These are phyloP conservation scores for Limonium bicolor DNA, from an alignment of 148 eudicot species.

Conservation along the genomic window DNA sequence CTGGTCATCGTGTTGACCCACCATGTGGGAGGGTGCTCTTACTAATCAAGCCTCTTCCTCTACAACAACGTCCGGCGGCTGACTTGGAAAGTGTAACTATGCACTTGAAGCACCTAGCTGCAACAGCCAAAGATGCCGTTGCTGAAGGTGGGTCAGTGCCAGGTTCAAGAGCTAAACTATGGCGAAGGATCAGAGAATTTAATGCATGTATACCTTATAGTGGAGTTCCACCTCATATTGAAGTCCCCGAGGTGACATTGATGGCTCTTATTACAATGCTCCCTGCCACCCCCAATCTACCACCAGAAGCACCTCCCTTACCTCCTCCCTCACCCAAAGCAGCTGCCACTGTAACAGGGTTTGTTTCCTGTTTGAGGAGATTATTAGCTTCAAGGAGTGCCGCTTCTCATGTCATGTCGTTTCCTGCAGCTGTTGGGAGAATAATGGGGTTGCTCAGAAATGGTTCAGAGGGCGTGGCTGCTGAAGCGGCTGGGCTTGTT, in stretches of 20 bases:
- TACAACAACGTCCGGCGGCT: slow-evolving; percentile 26
- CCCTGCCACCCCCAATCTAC: slow-evolving; percentile 84
- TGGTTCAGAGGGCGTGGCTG: slow-evolving; percentile 90
- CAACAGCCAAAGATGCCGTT: slow-evolving; percentile 96
- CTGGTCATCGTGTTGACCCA: slow-evolving; percentile 96
- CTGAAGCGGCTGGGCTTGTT: slow-evolving; percentile 83
- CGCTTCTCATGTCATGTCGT: slow-evolving; percentile 90
- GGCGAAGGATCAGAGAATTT: slow-evolving; percentile 97
- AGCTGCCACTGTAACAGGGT: slow-evolving; percentile 92
- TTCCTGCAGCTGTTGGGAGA: slow-evolving; percentile 99
- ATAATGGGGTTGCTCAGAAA: slow-evolving; percentile 95
- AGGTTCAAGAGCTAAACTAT: slow-evolving; percentile 94
- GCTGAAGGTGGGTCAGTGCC: slow-evolving; percentile 94
- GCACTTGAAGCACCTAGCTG: slow-evolving; percentile 89
- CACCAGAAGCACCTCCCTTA: slow-evolving; percentile 87
- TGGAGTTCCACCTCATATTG: slow-evolving; percentile 76
- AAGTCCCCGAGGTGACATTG: slow-evolving; percentile 94
- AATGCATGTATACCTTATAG: slow-evolving; percentile 83
- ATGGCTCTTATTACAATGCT: slow-evolving; percentile 97
- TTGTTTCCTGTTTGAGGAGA: slow-evolving; percentile 76
- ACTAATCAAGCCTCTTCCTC: slow-evolving; percentile 25
- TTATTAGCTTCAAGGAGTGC: slow-evolving; percentile 83
- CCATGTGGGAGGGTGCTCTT: slow-evolving; percentile 82
- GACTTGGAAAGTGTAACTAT: slow-evolving; percentile 63
- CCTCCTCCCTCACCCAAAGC: slow-evolving; percentile 99